Evolutionary conservation across 2,329 filamentous ascomycete genomes (phyloP).

Genomic region (Cladorrhinum sp.): DNA sequence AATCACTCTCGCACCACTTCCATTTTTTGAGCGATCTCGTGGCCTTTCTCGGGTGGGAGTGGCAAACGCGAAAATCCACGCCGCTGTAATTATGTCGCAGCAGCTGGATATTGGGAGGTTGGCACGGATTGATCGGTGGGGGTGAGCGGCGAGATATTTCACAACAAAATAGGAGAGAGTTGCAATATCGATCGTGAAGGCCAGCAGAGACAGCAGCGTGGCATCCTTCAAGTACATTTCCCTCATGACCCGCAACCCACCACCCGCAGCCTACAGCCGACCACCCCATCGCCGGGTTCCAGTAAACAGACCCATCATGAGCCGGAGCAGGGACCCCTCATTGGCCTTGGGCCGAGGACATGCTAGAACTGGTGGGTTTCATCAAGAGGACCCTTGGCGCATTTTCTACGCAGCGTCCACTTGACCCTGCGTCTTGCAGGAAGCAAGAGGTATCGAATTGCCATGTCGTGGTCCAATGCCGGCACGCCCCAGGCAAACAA

Average conservation of each 20-base stretch:
- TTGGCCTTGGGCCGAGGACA: constrained; percentile 4
- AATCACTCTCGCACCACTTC: background rate
- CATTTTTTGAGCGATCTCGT: background rate
- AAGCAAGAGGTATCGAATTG: background rate
- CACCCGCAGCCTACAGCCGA: background rate
- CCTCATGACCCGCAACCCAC: background rate
- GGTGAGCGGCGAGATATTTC: background rate
- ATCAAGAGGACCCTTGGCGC: constrained; percentile 1
- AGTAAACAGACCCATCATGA: background rate
- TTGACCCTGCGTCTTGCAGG: background rate
- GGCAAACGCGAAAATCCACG: background rate
- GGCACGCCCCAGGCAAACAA: background rate
- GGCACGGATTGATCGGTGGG: background rate
- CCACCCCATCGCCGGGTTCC: background rate
- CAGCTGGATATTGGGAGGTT: too few relatives aligned
- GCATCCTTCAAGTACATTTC: constrained; percentile 1
- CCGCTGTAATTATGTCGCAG: background rate
- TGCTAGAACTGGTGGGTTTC: constrained; percentile 1
- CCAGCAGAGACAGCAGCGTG: background rate
- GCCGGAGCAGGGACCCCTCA: background rate
- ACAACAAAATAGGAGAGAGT: background rate
- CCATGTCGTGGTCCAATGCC: background rate
- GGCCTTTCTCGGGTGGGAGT: background rate
- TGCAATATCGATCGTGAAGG: background rate
- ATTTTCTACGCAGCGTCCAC: background rate